Percentiles rank a stretch among this genome's conserved stretches.
Evolutionary conservation across 2,329 filamentous ascomycete genomes (phyloP).

Genomic region (Nothophaeocryptopus gaeumannii): DNA sequence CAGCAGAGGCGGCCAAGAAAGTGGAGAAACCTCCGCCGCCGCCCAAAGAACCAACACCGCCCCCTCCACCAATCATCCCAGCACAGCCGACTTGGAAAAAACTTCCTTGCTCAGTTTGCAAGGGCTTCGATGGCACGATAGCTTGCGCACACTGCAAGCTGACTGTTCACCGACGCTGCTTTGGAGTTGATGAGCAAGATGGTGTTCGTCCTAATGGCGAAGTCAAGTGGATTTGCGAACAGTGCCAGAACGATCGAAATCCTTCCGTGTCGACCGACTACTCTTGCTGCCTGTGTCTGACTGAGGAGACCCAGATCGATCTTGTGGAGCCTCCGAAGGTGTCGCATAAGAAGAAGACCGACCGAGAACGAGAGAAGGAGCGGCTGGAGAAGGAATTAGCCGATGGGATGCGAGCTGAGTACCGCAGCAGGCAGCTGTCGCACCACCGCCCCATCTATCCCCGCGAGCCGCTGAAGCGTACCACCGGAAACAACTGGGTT

Average conservation of each 20-base stretch:
- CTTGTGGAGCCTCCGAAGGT: constrained; percentile 79
- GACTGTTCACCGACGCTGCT: constrained; percentile 88
- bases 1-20: constrained; percentile 55
- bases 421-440: constrained; percentile 77
- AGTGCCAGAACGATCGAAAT: constrained; percentile 90
- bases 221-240: constrained; percentile 91
- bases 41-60: constrained; percentile 56
- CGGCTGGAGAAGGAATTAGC: constrained; percentile 80
- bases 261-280: constrained; percentile 92
- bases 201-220: constrained; percentile 51
- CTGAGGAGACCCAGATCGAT: constrained; percentile 76
- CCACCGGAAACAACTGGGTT: constrained; percentile 96
- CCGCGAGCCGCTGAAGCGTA: constrained; percentile 87
- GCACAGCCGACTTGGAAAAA: constrained; percentile 74
- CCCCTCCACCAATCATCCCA: constrained; percentile 64
- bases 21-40: constrained; percentile 53
- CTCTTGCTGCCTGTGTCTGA: constrained; percentile 86
- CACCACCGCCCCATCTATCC: constrained; percentile 79
- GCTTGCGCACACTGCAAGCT: constrained; percentile 86
- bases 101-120: constrained; percentile 83
- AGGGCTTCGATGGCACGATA: constrained; percentile 66
- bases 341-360: constrained; percentile 82
- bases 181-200: constrained; percentile 69
- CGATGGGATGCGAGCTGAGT: constrained; percentile 74
- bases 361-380: constrained; percentile 88